Evolutionary conservation across 768 basidiomycete species (phyloP), one percentile per base, ranked within the genome.

Genomic region (Daedaleopsis nitida): DNA sequence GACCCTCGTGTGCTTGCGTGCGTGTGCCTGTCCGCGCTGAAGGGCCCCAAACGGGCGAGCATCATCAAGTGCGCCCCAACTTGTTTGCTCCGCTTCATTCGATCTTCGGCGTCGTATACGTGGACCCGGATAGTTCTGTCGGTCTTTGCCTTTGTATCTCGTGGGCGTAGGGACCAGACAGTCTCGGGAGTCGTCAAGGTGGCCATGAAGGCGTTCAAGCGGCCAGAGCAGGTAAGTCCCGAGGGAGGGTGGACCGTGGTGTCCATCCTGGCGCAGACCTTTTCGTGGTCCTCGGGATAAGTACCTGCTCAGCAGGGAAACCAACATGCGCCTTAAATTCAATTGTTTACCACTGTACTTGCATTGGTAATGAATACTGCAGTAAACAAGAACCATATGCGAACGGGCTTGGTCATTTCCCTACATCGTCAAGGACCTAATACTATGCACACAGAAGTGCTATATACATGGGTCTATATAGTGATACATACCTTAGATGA

Each of bases 221-320:
- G 39, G 39, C 39, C 39, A 42, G 17, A n/a, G 2, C 34, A 57
- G 55, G 47, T 57, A 47, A 10, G 55, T 50, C 57, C 57, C 57
- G 57, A 52, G 57, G 57, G 57, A 50, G 57, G 57, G 57, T 49
- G 57, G 57, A 49, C 21, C 6, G 38, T 7, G 13, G 17, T 12
- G 57, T 38, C 57, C 57, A 49, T 58, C 57, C 57, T 50, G 57
- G 57, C 57, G 57, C 57, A 51, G 57, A 58, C 57, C 57, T 58
- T 58, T 58, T 39, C 57, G 57, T 44, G 57, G 57, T 58, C 57
- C 57, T 52, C 57, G 57, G 57, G 57, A 58, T 58, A 52, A 58
- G 57, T 58, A 58, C 57, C 50, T 12, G 52, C 45, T 23, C 11
- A 42, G n/a, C 44, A 42, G 59, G 52, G 59, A 60, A 60, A 60